Evolutionary conservation across 2,329 filamentous ascomycete genomes (phyloP), one percentile per base, ranked within the genome.

Genomic region (Calonectria henricotiae): DNA sequence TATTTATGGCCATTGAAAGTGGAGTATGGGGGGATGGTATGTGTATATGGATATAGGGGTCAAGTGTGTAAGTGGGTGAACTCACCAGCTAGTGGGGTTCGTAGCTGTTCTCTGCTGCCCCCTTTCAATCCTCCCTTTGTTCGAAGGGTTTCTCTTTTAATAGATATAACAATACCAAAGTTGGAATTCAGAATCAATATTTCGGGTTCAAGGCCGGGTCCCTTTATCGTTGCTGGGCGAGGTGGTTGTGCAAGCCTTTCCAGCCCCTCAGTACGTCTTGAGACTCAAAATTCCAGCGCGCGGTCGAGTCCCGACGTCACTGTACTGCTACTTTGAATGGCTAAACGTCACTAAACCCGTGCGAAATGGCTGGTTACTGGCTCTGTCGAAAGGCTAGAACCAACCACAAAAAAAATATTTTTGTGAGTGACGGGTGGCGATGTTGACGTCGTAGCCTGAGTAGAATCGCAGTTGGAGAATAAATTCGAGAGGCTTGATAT

Each of bases 281-380:
- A 78, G 74, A 78, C 77, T 73, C 65, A 64, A 58, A 67, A 78
- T 78, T 78, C 77, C 77, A 78, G 51, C 46, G 67, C 51, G 68
- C 58, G 72, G 72, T 65, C 61, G 49, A 72, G 64, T 70, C 62
- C 43, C 67, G 49, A 68, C 66, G 73, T 72, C 32, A 65, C 65
- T 69, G 65, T 62, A 76, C 75, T 77, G 73, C 58, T 74, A 74
- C 76, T 55, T 65, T 54, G 64, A 74, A 67, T 67, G 63, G 68
- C n/a, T 17, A 25, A 58, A 58, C 75, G 76, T 72, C 63, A 78
- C 69, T 58, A 32, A n/a, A 71, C n/a, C 43, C 47, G 35, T 32
- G 71, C 67, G 54, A 37, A 71, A 63, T 70, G 68, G 62, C 69
- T 71, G 65, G 69, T 68, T 39, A 41, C 62, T 49, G 37, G 46